phyloP scores from a whole-genome alignment of 768 basidiomycete genomes.

The Agaricus sinodeliciosus region DNA sequence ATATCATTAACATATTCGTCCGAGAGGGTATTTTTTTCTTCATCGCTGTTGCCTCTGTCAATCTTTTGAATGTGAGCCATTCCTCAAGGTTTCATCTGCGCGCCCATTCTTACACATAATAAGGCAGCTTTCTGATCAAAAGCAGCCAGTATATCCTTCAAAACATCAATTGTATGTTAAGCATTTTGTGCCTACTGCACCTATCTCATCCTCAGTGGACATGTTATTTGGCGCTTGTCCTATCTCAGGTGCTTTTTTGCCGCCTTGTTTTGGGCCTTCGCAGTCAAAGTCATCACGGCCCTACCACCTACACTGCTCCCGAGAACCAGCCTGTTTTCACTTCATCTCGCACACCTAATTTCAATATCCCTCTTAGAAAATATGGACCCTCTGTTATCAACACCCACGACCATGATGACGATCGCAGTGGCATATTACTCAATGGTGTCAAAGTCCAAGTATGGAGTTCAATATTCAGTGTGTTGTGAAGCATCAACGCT shows the following conservation, averaged over 20 bases:
- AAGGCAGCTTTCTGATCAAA: slow-evolving; percentile 15
- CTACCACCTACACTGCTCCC: neutral
- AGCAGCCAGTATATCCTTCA: slow-evolving; percentile 12
- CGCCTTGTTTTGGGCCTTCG: slow-evolving; percentile 13
- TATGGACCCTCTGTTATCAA: slow-evolving; percentile 4
- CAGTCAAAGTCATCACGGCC: neutral
- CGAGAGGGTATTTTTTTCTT: slow-evolving; percentile 14
- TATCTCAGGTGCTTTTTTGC: slow-evolving; percentile 14
- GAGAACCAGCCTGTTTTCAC: slow-evolving; percentile 7
- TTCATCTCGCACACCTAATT: slow-evolving; percentile 4
- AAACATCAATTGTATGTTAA: slow-evolving; percentile 13
- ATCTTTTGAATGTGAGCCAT: slow-evolving; percentile 12
- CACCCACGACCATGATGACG: slow-evolving; percentile 1
- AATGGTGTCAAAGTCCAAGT: slow-evolving; percentile 15
- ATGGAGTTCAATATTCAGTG: neutral
- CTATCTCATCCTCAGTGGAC: neutral
- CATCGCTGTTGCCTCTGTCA: slow-evolving; percentile 12
- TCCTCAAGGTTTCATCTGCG: neutral
- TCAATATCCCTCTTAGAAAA: slow-evolving; percentile 12
- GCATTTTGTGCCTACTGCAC: neutral
- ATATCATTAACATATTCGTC: slow-evolving; percentile 10
- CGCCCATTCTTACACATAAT: neutral
- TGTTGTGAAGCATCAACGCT: neutral
- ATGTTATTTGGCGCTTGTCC: slow-evolving; percentile 13
- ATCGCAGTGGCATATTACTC: neutral